Conservation (phyloP, 345 rosid species). For the Eucalyptus pauciflora region DNA sequence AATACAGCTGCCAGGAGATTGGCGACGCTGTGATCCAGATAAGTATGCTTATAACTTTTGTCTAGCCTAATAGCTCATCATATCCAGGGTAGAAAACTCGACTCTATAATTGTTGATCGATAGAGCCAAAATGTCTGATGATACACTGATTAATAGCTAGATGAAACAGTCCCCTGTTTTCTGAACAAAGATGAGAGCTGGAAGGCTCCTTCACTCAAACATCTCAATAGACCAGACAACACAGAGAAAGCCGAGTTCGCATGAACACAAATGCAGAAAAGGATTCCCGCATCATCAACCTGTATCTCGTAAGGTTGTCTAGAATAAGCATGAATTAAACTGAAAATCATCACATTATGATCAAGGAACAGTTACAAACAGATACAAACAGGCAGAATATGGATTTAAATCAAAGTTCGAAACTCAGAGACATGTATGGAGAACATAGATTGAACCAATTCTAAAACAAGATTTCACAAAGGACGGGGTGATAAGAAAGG, state of each 20-base stretch:
- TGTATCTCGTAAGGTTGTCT: background rate
- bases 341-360: background rate
- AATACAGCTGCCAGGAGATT: conserved; percentile 61
- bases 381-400: background rate
- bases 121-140: background rate
- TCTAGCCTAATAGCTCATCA: background rate
- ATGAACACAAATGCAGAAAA: background rate
- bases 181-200: background rate
- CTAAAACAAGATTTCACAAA: background rate
- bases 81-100: background rate
- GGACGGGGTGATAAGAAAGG: background rate
- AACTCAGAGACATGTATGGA: background rate
- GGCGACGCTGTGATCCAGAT: conserved; percentile 58
- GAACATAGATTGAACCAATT: background rate
- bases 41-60: conserved; percentile 33
- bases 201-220: background rate
- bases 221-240: background rate
- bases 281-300: background rate
- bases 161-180: background rate
- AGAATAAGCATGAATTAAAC: background rate
- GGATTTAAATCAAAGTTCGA: background rate
- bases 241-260: background rate
- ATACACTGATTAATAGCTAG: background rate
- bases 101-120: background rate
- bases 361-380: background rate